Evolutionary conservation across 2,329 filamentous ascomycete genomes (phyloP), one percentile per base, ranked within the genome.

Genomic region (Tolypocladium nubicola): DNA sequence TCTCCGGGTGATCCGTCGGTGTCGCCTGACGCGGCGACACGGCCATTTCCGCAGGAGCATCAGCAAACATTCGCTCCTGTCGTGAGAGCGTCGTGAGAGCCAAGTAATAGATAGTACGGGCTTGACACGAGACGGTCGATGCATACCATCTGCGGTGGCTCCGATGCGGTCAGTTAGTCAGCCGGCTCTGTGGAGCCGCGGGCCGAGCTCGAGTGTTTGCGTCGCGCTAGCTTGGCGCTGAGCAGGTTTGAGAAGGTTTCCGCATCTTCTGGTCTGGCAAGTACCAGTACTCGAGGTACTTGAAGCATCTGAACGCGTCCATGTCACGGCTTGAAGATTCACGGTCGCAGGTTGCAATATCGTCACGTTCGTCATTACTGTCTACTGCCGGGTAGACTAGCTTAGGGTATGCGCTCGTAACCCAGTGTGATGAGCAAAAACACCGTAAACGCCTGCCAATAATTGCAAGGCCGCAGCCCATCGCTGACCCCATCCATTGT

Each of bases 231-330:
- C 30, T 49, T 23, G 30, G 16, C 30, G 59, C 63, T 77, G 77
- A 77, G 77, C 71, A 71, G 62, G 60, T 79, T 79, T 80, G 77
- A 80, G 77, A 75, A 77, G 69, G 72, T 79, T 79, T 79, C 67
- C 64, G 62, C 64, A 66, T 53, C 58, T 55, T 10, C 57, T 53
- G 49, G 47, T 16, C 21, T 35, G 16, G 10, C 16, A 68, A 33
- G 73, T 76, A 76, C 66, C 58, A 57, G 61, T 75, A 75, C 73
- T 55, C 64, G 41, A 59, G 61, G 45, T 62, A 67, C 64, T 56
- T 66, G 6, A 33, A 23, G 11, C 16, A 26, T n/a, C 8, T 26
- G 33, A 19, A 11, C 35, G 19, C 30, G 2, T 23, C 13, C 21
- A 49, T 11, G 43, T 2, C 37, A 38, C 16, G 23, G 41, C 21